Evolutionary conservation across 2,329 filamentous ascomycete species (phyloP), one percentile per base, ranked within the genome.

Genomic region (Furcasterigmium sp.): DNA sequence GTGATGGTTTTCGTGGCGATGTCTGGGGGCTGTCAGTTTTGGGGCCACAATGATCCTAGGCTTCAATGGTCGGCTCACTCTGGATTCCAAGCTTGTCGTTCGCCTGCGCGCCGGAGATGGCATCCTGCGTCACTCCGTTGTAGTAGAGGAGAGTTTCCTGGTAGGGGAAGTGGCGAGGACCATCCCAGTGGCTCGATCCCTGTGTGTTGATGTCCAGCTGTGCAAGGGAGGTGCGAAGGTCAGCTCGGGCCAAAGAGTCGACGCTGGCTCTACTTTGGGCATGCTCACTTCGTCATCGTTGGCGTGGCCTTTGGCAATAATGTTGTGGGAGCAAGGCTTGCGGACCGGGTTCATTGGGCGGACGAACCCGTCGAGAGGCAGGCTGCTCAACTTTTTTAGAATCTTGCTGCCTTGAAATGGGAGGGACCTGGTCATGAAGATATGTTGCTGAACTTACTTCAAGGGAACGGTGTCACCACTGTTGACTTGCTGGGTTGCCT

Each of bases 111-210:
- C 36, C 14, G 23, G 23, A 5, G 8, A 18, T 29, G 32, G 40
- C 17, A 39, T 35, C 23, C 23, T 3, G 17, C 7, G 13, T 29
- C 11, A 20, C 17, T 21, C 25, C 14, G 29, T 23, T 37, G 5
- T 26, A 26, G 23, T 26, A 26, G 7, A 11, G 7, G 7, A 26
- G 23, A 11, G 23, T 26, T n/a, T 20, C 2, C 41, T 65, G 56
- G 37, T 71, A 64, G 13, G 62, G 58, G 37, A 55, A 67, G 44
- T 68, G 64, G 0, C 64, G 53, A 34, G 66, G 59, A 0, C 64
- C 64, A 37, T 67, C 64, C 63, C 64, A 67, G 38, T 67, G 63
- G 10, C 60, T 63, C 32, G 61, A 63, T 38, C 60, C 62, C 47
- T 67, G 63, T 0, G 62, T 64, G 20, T 67, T 66, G 10, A 66